Percentiles rank a stretch among this genome's conserved stretches.
phyloP scores from a whole-genome alignment of 441 rosid genomes.

The Flueggea neowawraea region DNA sequence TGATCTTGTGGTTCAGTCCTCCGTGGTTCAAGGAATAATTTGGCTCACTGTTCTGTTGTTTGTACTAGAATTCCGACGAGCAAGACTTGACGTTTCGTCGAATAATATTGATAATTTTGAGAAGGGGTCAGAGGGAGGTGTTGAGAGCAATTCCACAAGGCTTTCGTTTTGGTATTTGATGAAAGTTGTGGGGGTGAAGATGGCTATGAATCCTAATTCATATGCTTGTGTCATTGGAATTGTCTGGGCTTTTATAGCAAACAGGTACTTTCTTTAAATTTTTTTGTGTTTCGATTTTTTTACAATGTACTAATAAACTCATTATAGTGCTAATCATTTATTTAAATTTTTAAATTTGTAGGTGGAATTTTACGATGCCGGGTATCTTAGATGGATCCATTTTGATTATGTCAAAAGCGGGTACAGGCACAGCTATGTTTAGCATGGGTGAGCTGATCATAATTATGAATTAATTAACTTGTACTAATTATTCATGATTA shows the following conservation, averaged over 20 bases:
- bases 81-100: slow-evolving; percentile 23
- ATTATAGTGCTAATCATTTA: not conserved
- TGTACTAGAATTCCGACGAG: slow-evolving; percentile 60
- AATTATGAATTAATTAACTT: not conserved
- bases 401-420: slow-evolving; percentile 77
- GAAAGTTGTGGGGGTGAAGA: slow-evolving; percentile 63
- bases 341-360: slow-evolving; percentile 4
- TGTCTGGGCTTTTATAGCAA: slow-evolving; percentile 80
- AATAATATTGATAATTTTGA: not conserved
- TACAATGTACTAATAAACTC: too few species aligned
- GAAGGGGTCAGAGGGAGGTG: slow-evolving; percentile 25
- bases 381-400: slow-evolving; percentile 74
- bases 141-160: slow-evolving; percentile 5
- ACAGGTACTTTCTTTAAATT: slow-evolving; percentile 41
- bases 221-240: slow-evolving; percentile 85
- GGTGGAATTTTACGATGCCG: slow-evolving; percentile 87
- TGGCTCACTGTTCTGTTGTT: slow-evolving; percentile 76
- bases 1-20: slow-evolving; percentile 76
- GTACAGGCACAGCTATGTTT: slow-evolving; percentile 96
- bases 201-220: slow-evolving; percentile 78
- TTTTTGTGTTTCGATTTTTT: too few species aligned
- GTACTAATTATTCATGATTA: too few species aligned
- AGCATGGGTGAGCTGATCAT: slow-evolving; percentile 64
- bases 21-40: slow-evolving; percentile 70
- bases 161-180: slow-evolving; percentile 55